Evolutionary conservation across 768 basidiomycete genomes (phyloP), one percentile per base, ranked within the genome.

Genomic region (Phaffia australis): DNA sequence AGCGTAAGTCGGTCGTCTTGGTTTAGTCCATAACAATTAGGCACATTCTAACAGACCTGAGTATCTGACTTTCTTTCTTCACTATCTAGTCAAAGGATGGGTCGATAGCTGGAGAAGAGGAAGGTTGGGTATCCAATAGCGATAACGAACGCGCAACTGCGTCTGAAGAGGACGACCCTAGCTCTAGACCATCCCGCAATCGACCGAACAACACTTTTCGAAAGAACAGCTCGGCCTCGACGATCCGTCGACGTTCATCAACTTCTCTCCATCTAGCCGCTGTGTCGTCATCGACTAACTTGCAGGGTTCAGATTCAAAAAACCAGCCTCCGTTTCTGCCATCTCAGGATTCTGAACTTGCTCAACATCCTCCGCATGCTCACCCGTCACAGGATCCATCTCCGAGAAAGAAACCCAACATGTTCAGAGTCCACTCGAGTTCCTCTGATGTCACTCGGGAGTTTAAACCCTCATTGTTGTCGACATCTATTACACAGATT

Each of bases 341-440:
- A 23, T 48, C 0, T 25, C 47, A 11, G 46, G 15, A 48, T 29
- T 47, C 35, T 42, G 35, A 11, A 42, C 11, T 11, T 42, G 35
- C 6, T 5, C 35, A 42, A 11, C 11, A 42, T 42, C 35, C 4
- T 42, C 35, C 35, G 35, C 35, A 42, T 42, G 35, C 35, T 42
- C 35, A 42, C 6, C 35, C 35, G 11, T 42, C 35, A 11, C 4
- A 11, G 35, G 35, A 42, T 11, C 4, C 35, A 42, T 42, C 35
- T 42, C 35, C 14, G 60, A 49, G 21, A 47, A 27, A 25, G 47
- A 47, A 49, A 48, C 60, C 18, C n/a, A 30, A 48, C 60, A 61
- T 61, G 49, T 61, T 61, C 48, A 61, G 60, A 47, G 29, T 61
- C 25, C 60, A 61, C 49, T 61, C 60, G 60, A 61, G 60, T n/a